These are phyloP conservation scores for Primulina tabacum DNA, from an alignment of 257 asterid genomes.

Conservation along the genomic window DNA sequence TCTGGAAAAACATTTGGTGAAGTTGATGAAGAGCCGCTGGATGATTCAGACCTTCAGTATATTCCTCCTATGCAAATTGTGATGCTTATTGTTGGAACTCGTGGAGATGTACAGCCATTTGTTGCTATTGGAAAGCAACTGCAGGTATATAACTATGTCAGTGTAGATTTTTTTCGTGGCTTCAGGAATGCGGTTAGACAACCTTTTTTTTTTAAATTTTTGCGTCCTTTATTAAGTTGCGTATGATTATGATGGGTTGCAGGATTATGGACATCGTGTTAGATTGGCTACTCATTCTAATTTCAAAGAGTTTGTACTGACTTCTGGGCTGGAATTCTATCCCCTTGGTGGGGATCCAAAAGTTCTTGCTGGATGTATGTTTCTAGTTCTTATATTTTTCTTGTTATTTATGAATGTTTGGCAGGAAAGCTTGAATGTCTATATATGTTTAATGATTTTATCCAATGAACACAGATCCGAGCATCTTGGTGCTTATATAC, in stretches of 20 bases:
- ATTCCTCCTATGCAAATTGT: constrained; percentile 84
- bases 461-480: no score
- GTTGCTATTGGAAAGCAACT: constrained; percentile 83
- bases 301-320: constrained; percentile 72
- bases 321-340: constrained; percentile 82
- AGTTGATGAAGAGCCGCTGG: constrained; percentile 57
- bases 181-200: constrained; percentile 11
- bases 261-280: constrained; percentile 87
- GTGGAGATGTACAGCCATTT: constrained; percentile 98
- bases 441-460: no score
- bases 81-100: constrained; percentile 93
- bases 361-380: constrained; percentile 89
- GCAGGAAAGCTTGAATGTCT: no score
- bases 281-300: constrained; percentile 81
- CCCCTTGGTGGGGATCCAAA: constrained; percentile 95
- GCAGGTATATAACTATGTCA: constrained; percentile 44
- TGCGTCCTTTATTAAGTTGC: constrained; percentile 27
- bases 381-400: constrained; percentile 21
- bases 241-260: constrained; percentile 41
- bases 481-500: no score
- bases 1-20: constrained; percentile 37
- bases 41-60: constrained; percentile 59
- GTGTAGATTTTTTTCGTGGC: not conserved
- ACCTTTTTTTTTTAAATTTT: no score
- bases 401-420: not conserved